Evolutionary conservation across 306 rosid species (phyloP).

Genomic region (Citrullus amarus): DNA sequence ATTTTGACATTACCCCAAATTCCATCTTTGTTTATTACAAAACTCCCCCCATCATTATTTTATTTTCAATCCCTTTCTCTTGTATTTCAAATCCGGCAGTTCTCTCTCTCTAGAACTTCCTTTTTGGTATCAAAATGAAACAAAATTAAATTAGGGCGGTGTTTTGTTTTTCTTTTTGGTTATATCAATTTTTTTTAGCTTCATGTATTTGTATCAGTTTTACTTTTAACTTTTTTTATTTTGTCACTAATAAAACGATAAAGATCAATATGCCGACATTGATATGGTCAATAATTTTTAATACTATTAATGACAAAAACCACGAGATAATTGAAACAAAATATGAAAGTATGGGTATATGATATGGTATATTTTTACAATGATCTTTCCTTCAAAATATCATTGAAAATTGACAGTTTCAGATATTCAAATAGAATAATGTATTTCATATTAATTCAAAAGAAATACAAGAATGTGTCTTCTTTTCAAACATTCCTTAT

Average conservation of each 20-base stretch:
- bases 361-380: background rate
- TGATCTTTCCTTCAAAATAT: background rate
- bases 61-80: background rate
- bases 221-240: too few species aligned
- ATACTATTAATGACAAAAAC: too few species aligned
- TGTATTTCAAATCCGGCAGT: conserved; percentile 1
- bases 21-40: background rate
- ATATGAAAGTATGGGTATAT: too few species aligned
- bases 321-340: too few species aligned
- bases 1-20: background rate
- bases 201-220: too few species aligned
- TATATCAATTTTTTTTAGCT: too few species aligned
- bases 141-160: background rate
- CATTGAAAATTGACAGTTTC: too few species aligned
- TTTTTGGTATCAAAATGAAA: background rate
- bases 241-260: too few species aligned
- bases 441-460: background rate
- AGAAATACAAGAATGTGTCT: background rate
- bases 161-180: background rate
- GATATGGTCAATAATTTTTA: too few species aligned
- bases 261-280: too few species aligned
- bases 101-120: too few species aligned
- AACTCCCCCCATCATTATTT: background rate
- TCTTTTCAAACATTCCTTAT: background rate
- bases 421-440: too few species aligned